Percentiles rank a stretch among this genome's conserved stretches.
Conservation (phyloP, 768 basidiomycete species). For the Lentinus tigrinus region DNA sequence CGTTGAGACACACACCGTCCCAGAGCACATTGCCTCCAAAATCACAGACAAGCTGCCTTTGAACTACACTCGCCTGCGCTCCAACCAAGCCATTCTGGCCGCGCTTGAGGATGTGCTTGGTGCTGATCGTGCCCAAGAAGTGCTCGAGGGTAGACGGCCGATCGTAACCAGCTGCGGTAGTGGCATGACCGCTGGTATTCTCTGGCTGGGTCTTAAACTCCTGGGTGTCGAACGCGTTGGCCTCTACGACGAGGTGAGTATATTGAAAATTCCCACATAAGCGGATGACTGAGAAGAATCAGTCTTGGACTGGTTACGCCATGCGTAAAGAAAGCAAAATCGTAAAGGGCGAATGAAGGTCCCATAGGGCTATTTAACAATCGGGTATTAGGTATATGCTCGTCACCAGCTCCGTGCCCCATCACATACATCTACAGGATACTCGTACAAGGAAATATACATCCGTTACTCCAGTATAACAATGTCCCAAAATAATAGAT, state of each 20-base stretch:
- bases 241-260: constrained; percentile 91
- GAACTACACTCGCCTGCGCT: constrained; percentile 35
- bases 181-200: constrained; percentile 95
- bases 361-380: too few species aligned
- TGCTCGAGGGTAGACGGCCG: constrained; percentile 57
- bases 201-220: constrained; percentile 89
- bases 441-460: background rate
- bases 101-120: constrained; percentile 69
- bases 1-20: constrained; percentile 43
- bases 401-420: background rate
- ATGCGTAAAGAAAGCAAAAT: constrained; percentile 73
- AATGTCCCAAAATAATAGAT: background rate
- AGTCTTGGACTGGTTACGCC: constrained; percentile 98
- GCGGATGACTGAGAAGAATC: background rate
- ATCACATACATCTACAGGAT: background rate
- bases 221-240: constrained; percentile 57
- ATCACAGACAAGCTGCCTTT: constrained; percentile 44
- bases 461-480: background rate
- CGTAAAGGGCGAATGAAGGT: constrained; percentile 37
- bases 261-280: background rate
- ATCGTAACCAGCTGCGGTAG: constrained; percentile 87
- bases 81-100: constrained; percentile 39
- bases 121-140: constrained; percentile 46
- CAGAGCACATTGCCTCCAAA: constrained; percentile 9
- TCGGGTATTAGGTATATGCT: too few species aligned